Evolutionary conservation across 2,329 filamentous ascomycete species (phyloP).

Genomic region (Aspergillus pseudonomiae): DNA sequence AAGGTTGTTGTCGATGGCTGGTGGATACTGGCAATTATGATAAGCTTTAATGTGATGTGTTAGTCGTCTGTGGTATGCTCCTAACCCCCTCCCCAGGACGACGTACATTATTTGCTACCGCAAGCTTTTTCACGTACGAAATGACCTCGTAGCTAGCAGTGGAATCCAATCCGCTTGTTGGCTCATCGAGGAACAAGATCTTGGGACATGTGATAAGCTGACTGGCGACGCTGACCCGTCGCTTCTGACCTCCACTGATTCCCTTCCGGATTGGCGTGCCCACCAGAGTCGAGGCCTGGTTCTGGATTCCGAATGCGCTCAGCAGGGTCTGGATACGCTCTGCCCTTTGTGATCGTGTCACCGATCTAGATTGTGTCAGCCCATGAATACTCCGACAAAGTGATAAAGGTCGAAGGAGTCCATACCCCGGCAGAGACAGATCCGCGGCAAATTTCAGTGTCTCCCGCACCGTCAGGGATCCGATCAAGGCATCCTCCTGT

Average conservation of each 20-base stretch:
- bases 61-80: neutral
- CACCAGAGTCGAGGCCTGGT: slow-evolving; percentile 71
- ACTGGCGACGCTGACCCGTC: slow-evolving; percentile 76
- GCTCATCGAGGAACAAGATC: slow-evolving; percentile 81
- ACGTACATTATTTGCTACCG: slow-evolving; percentile 65
- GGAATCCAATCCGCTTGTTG: slow-evolving; percentile 81
- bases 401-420: neutral
- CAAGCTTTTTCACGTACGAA: slow-evolving; percentile 69
- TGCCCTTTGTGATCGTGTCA: slow-evolving; percentile 61
- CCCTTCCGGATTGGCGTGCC: slow-evolving; percentile 83
- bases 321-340: slow-evolving; percentile 68
- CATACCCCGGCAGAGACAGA: slow-evolving; percentile 61
- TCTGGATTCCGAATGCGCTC: slow-evolving; percentile 70
- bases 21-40: slow-evolving; percentile 82
- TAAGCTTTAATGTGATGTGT: slow-evolving; percentile 49
- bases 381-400: neutral
- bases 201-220: slow-evolving; percentile 80
- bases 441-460: slow-evolving; percentile 78
- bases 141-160: slow-evolving; percentile 76
- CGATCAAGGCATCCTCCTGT: slow-evolving; percentile 83
- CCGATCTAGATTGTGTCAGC: slow-evolving; percentile 38
- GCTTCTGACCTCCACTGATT: slow-evolving; percentile 83
- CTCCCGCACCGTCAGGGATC: slow-evolving; percentile 77
- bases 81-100: neutral
- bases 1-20: slow-evolving; percentile 82